phyloP scores from a whole-genome alignment of 306 rosid species.

The Cercis canadensis region DNA sequence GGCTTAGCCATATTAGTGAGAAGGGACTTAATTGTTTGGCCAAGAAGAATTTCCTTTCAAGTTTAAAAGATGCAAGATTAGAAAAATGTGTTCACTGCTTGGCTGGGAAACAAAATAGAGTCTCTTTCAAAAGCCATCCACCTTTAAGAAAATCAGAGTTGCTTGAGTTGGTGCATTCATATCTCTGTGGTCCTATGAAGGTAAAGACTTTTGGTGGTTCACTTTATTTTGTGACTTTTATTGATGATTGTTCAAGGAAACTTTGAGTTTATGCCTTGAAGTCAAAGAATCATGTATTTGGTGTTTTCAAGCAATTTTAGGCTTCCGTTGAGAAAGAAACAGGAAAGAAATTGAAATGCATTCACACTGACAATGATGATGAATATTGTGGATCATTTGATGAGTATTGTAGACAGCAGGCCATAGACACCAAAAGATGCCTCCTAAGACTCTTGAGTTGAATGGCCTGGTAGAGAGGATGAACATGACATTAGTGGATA shows the following conservation, averaged over 20 bases:
- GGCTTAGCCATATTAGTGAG: no score
- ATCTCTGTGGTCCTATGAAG: no score
- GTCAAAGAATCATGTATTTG: background rate
- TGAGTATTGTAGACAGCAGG: background rate
- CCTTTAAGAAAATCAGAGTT: no score
- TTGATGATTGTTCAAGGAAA: slow-evolving; percentile 17
- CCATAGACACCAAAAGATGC: background rate
- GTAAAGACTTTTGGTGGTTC: background rate
- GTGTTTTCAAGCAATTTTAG: background rate
- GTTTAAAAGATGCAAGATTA: no score
- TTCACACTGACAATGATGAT: background rate
- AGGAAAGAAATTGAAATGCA: background rate
- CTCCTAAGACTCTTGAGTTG: background rate
- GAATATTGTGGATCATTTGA: background rate
- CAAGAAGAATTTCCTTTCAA: no score
- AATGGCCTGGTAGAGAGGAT: background rate
- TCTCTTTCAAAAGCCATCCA: no score
- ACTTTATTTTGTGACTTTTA: background rate
- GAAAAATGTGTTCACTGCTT: no score
- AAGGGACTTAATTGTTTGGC: no score
- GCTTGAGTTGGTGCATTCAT: no score
- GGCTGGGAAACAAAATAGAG: no score
- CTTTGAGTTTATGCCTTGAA: background rate
- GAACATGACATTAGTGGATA: background rate
- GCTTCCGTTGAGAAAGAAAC: slow-evolving; percentile 8